Evolutionary conservation across 176 grass and related monocot species (phyloP).

Genomic region (Oryza punctata): DNA sequence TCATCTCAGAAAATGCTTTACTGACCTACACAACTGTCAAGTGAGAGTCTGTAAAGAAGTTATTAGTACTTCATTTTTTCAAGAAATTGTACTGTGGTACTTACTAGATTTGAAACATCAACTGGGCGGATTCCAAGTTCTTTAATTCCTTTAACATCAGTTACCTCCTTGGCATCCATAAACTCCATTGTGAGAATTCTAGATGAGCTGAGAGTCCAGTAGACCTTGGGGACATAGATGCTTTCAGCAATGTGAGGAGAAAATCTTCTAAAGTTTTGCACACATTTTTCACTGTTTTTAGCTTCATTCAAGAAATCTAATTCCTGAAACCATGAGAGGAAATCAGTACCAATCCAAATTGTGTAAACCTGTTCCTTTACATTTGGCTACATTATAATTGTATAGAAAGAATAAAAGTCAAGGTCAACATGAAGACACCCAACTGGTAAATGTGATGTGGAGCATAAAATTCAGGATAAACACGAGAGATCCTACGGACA

Average conservation of each 20-base stretch:
- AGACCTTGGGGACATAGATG: slow-evolving; percentile 88
- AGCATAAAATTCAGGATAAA: slow-evolving; percentile 23
- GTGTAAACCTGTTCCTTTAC: not conserved
- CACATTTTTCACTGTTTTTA: slow-evolving; percentile 81
- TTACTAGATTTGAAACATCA: slow-evolving; percentile 96
- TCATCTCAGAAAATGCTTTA: slow-evolving; percentile 94
- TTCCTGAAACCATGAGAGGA: slow-evolving; percentile 63
- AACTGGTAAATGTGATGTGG: slow-evolving; percentile 8
- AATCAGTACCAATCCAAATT: slow-evolving; percentile 17
- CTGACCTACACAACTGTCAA: slow-evolving; percentile 60
- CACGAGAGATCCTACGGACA: not conserved
- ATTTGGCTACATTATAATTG: slow-evolving; percentile 13
- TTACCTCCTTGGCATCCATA: slow-evolving; percentile 91
- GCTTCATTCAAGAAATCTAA: slow-evolving; percentile 88
- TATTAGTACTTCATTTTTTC: not conserved
- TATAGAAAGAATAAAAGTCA: slow-evolving; percentile 8
- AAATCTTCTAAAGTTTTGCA: slow-evolving; percentile 80
- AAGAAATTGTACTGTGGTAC: slow-evolving; percentile 19
- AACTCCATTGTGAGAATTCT: slow-evolving; percentile 96
- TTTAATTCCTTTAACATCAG: slow-evolving; percentile 84
- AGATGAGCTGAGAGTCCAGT: slow-evolving; percentile 79
- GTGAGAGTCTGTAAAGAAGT: slow-evolving; percentile 19
- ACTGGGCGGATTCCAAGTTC: slow-evolving; percentile 57
- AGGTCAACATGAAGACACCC: slow-evolving; percentile 9
- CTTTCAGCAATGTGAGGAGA: slow-evolving; percentile 76